phyloP scores from a whole-genome alignment of 1,284 basidiomycete genomes.

The Cronartium quercuum region DNA sequence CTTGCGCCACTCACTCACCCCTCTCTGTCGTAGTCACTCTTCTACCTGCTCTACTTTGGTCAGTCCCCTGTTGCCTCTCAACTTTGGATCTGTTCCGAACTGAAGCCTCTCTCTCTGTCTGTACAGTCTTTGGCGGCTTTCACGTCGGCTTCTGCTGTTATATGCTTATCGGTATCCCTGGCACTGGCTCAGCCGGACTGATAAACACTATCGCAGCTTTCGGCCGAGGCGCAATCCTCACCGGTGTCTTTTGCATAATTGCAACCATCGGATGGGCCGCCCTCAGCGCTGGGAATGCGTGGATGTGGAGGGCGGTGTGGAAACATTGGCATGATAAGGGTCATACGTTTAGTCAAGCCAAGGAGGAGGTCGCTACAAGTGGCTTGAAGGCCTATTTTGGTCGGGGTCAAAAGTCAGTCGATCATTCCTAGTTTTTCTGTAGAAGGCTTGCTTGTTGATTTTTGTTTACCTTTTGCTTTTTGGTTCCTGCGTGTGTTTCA shows the following conservation, averaged over 20 bases:
- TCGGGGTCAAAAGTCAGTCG: slow-evolving; percentile 17
- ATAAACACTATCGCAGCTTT: slow-evolving; percentile 57
- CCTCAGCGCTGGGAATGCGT: slow-evolving; percentile 74
- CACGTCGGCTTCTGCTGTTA: slow-evolving; percentile 30
- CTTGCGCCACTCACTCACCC: neutral
- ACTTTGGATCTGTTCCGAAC: neutral
- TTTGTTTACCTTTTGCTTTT: neutral
- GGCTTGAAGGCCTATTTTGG: slow-evolving; percentile 38
- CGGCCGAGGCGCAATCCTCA: slow-evolving; percentile 55
- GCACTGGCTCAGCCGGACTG: slow-evolving; percentile 89
- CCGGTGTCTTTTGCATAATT: slow-evolving; percentile 70
- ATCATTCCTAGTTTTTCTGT: neutral
- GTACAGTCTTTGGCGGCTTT: slow-evolving; percentile 26
- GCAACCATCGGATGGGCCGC: slow-evolving; percentile 79
- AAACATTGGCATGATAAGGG: slow-evolving; percentile 38
- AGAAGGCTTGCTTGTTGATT: neutral
- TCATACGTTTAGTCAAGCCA: slow-evolving; percentile 29
- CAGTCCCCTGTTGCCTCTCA: neutral
- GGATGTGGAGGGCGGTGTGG: slow-evolving; percentile 55
- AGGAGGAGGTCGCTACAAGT: slow-evolving; percentile 22
- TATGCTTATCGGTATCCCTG: slow-evolving; percentile 51
- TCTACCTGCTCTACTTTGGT: slow-evolving; percentile 37
- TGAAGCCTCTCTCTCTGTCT: neutral
- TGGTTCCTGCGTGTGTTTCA: no score
- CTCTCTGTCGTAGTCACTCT: slow-evolving; percentile 25